Conservation (phyloP, 2,329 filamentous ascomycete species). For the Neonectria sp. region DNA sequence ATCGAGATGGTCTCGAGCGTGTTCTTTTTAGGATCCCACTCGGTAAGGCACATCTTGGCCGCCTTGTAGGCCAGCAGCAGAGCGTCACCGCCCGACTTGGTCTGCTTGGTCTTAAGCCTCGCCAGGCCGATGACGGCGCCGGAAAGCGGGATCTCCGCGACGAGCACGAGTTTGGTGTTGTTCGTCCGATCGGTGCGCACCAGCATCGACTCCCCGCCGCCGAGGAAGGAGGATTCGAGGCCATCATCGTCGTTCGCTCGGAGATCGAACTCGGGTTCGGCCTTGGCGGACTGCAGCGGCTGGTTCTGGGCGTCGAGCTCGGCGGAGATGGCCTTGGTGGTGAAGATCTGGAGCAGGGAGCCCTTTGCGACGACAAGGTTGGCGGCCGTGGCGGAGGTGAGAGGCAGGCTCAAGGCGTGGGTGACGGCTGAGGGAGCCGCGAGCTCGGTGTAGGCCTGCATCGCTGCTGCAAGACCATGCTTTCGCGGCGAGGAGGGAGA, state of each 20-base stretch:
- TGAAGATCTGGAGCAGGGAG: conserved; percentile 93
- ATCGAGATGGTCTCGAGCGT: conserved; percentile 91
- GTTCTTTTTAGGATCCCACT: conserved; percentile 90
- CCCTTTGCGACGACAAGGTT: conserved; percentile 95
- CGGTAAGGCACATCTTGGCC: conserved; percentile 91
- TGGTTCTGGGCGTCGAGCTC: conserved; percentile 69
- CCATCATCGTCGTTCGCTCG: conserved; percentile 73
- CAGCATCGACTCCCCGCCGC: conserved; percentile 72
- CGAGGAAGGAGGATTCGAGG: conserved; percentile 77
- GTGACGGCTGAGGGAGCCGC: conserved; percentile 95
- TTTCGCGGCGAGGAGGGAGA: conserved; percentile 39
- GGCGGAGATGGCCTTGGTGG: conserved; percentile 76
- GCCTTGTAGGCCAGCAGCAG: conserved; percentile 89
- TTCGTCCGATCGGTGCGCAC: conserved; percentile 74
- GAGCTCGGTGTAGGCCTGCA: conserved; percentile 99
- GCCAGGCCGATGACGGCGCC: conserved; percentile 89
- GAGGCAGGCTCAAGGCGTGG: conserved; percentile 85
- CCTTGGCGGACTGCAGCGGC: conserved; percentile 54
- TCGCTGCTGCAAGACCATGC: conserved; percentile 62
- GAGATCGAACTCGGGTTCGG: conserved; percentile 65
- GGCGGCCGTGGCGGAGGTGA: conserved; percentile 80
- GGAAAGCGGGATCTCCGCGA: conserved; percentile 86
- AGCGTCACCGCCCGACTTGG: conserved; percentile 86
- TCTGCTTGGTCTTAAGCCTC: conserved; percentile 79
- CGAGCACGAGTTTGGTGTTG: conserved; percentile 84